Conservation (phyloP, 345 rosid genomes). For the Eutrema heterophyllum region DNA sequence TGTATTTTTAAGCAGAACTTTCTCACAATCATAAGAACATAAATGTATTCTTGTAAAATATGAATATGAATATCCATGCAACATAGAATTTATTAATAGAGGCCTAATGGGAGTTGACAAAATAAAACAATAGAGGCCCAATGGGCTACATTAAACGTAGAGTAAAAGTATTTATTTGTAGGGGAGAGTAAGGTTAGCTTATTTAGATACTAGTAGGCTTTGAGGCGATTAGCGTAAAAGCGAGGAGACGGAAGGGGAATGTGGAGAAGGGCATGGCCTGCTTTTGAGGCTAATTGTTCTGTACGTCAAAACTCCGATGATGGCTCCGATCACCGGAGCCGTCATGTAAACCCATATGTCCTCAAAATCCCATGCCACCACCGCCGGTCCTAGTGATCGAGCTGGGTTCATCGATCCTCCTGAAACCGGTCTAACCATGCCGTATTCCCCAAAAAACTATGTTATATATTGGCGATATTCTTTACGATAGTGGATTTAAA, state of each 20-base stretch:
- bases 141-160: neutral
- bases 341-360: conserved; percentile 71
- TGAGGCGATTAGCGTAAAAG: conserved; percentile 16
- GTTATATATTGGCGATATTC: neutral
- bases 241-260: conserved; percentile 26
- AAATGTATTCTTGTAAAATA: neutral
- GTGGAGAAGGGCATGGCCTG: conserved; percentile 37
- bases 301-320: conserved; percentile 48
- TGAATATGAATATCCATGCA: neutral
- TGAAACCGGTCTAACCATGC: conserved; percentile 57
- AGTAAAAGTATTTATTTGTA: neutral
- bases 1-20: neutral
- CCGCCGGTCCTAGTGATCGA: conserved; percentile 89
- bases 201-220: neutral
- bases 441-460: neutral
- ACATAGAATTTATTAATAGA: neutral
- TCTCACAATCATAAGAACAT: neutral
- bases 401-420: conserved; percentile 97
- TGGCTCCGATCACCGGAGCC: conserved; percentile 70
- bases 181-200: neutral
- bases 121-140: neutral
- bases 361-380: conserved; percentile 59
- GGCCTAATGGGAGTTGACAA: neutral
- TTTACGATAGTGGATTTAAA: neutral
- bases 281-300: conserved; percentile 36